phyloP scores from a whole-genome alignment of 805 yeast species.

The Candida manassasensis region DNA sequence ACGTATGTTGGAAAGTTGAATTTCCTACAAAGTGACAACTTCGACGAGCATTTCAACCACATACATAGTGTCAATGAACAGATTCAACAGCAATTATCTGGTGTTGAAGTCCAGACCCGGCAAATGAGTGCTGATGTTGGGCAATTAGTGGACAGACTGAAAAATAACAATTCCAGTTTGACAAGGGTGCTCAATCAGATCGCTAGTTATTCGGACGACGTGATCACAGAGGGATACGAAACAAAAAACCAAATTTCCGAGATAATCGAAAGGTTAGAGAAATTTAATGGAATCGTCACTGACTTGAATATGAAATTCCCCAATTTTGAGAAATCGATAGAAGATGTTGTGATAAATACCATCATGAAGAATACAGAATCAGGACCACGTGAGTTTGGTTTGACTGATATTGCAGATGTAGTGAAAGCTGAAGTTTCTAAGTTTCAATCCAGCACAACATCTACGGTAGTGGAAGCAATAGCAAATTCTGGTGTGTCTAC shows the following conservation, averaged over 20 bases:
- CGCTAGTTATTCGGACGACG: conserved; percentile 31
- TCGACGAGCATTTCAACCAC: conserved; percentile 30
- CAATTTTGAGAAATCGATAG: background rate
- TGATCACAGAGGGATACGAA: conserved; percentile 32
- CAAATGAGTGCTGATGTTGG: conserved; percentile 34
- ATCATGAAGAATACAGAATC: background rate
- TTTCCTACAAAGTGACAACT: conserved; percentile 28
- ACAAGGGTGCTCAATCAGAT: conserved; percentile 30
- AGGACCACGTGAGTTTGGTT: background rate
- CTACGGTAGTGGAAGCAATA: background rate
- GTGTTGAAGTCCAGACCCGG: conserved; percentile 28
- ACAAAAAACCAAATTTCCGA: conserved; percentile 26
- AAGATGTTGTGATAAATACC: background rate
- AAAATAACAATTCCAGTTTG: conserved; percentile 35
- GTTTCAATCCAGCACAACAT: background rate
- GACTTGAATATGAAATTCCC: background rate
- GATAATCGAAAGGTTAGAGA: conserved; percentile 17
- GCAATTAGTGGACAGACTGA: conserved; percentile 35
- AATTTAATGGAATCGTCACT: conserved; percentile 6
- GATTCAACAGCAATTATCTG: conserved; percentile 24
- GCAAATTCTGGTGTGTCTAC: background rate
- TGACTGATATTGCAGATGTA: background rate
- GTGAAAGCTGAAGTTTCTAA: background rate
- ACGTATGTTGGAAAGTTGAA: conserved; percentile 20
- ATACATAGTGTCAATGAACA: conserved; percentile 24